Percentiles rank a stretch among this genome's conserved stretches.
phyloP scores from a whole-genome alignment of 306 rosid genomes.

The Castanea mollissima region DNA sequence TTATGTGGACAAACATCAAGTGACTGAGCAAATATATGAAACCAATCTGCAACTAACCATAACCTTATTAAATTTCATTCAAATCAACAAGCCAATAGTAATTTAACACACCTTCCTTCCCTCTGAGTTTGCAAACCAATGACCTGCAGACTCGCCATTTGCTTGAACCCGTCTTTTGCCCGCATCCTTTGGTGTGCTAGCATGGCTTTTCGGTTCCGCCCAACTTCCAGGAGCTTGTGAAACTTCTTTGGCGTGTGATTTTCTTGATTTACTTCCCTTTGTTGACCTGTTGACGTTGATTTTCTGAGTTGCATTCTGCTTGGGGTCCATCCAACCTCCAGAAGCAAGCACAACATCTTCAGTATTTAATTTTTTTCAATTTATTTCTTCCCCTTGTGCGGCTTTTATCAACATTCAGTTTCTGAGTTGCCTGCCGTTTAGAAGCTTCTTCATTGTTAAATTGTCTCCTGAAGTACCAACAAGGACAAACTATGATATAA shows the following conservation, averaged over 20 bases:
- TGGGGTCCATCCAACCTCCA: slow-evolving; percentile 62
- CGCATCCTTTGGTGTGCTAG: slow-evolving; percentile 55
- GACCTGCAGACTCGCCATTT: slow-evolving; percentile 63
- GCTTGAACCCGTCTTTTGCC: slow-evolving; percentile 65
- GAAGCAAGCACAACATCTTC: slow-evolving; percentile 40
- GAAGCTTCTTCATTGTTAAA: slow-evolving; percentile 60
- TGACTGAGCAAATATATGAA: slow-evolving; percentile 1
- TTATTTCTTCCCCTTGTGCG: slow-evolving; percentile 40
- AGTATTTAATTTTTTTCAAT: slow-evolving; percentile 21
- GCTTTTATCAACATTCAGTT: slow-evolving; percentile 23
- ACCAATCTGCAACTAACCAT: background rate
- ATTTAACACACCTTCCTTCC: slow-evolving; percentile 66
- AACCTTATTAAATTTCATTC: slow-evolving; percentile 3
- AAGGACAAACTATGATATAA: background rate
- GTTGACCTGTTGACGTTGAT: slow-evolving; percentile 36
- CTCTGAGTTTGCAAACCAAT: slow-evolving; percentile 77
- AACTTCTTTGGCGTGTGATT: slow-evolving; percentile 31
- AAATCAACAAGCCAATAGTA: background rate
- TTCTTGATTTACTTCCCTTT: slow-evolving; percentile 31
- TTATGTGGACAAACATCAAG: no score
- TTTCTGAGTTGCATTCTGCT: slow-evolving; percentile 41
- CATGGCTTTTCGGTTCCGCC: slow-evolving; percentile 62
- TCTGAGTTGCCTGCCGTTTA: slow-evolving; percentile 36
- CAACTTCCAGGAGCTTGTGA: slow-evolving; percentile 48
- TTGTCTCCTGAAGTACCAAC: slow-evolving; percentile 67